Evolutionary conservation across 176 grass and related monocot species (phyloP), one percentile per base, ranked within the genome.

Genomic region (Eragrostis curvula): DNA sequence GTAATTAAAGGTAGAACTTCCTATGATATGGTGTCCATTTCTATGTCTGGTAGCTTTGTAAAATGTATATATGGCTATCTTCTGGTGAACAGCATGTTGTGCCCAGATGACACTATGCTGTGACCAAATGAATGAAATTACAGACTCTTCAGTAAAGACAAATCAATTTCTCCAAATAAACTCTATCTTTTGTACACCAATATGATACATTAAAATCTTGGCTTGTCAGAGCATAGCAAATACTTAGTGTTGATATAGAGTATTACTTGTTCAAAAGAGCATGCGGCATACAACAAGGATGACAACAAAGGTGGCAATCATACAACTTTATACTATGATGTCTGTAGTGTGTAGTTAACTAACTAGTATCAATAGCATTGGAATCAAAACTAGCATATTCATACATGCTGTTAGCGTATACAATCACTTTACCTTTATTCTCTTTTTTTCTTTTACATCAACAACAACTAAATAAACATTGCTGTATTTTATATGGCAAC

Each of bases 381-480:
- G 9, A 58, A 81, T 70, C 27, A 45, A 75, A 10, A 79, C 42
- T 74, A 80, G 10, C 53, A 81, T 15, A 46, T 81, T 69, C 79
- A 15, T 76, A 15, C 62, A 59, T 44, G 29, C 9, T 68, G 16
- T 47, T 7, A 41, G 17, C 42, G 21, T 32, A 13, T 48, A 20
- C 16, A 77, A 21, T 24, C 32, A 2, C 0, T 41, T 6, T 1
- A 70, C 16, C 0, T 48, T 48, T 64, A 25, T 41, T 68, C 52
- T 70, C 65, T 15, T 30, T 63, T 77, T 12, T 0, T 36, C 4
- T 36, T 36, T 36, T 4, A 25, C 5, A 48, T 59, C 41, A 70
- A n/a, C n/a, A 28, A 40, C 21, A 70, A 79, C 7, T 25, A 74
- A 79, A 88, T 42, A 42, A 49, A 79, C 40, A 42, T 41, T 43